Evolutionary conservation across 768 basidiomycete genomes (phyloP).

Genomic region (Amanita molliuscula): DNA sequence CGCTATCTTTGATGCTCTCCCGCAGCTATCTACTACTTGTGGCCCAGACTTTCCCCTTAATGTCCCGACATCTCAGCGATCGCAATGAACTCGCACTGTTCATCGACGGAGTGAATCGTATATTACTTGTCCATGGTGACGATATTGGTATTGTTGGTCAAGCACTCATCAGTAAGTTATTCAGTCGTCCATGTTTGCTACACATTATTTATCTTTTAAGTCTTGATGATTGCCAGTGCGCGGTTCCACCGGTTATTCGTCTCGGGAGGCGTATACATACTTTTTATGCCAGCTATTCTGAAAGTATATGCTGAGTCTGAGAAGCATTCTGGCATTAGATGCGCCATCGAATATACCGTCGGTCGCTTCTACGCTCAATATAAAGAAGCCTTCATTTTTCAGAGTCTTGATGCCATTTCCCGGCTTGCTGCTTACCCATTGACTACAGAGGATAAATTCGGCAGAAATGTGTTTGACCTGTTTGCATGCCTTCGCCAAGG

Average conservation of each 20-base stretch:
- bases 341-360: constrained; percentile 61
- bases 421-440: constrained; percentile 41
- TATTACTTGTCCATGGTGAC: constrained; percentile 56
- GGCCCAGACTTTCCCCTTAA: constrained; percentile 60
- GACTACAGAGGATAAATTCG: constrained; percentile 40
- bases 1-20: constrained; percentile 51
- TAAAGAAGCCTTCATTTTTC: constrained; percentile 64
- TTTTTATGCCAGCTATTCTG: constrained; percentile 66
- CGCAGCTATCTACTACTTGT: constrained; percentile 61
- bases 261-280: constrained; percentile 58
- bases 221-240: constrained; percentile 65
- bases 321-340: constrained; percentile 42
- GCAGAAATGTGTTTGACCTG: constrained; percentile 44
- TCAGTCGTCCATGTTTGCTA: constrained; percentile 6
- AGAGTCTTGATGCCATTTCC: constrained; percentile 53
- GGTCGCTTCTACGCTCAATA: constrained; percentile 70
- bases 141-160: constrained; percentile 75
- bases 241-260: constrained; percentile 71
- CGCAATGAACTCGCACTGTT: constrained; percentile 55
- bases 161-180: constrained; percentile 51
- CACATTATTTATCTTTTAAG: constrained; percentile 19
- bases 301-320: constrained; percentile 62
- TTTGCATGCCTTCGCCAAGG: constrained; percentile 45
- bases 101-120: constrained; percentile 62
- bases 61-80: constrained; percentile 64